Evolutionary conservation across 2,329 filamentous ascomycete species (phyloP).

Genomic region (Arthroderma sp.): DNA sequence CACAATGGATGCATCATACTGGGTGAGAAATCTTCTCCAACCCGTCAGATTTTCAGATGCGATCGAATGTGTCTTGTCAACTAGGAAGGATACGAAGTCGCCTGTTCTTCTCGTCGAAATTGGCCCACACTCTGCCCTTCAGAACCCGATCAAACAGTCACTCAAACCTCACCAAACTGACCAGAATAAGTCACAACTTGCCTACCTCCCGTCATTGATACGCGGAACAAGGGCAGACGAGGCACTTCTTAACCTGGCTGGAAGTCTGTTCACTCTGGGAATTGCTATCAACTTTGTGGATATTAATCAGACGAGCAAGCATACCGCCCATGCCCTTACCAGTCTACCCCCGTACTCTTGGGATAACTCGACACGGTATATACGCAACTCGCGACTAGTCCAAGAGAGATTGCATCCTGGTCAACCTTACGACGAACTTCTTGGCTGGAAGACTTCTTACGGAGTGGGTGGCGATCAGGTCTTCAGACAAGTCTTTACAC

Average conservation of each 20-base stretch:
- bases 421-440: neutral
- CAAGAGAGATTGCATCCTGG: conserved; percentile 14
- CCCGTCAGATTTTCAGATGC: no score
- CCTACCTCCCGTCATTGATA: neutral
- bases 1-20: no score
- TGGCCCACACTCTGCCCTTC: no score
- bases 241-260: conserved; percentile 10
- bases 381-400: conserved; percentile 13
- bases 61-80: no score
- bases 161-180: no score
- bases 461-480: neutral
- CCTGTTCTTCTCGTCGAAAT: no score
- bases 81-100: no score
- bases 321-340: conserved; percentile 13
- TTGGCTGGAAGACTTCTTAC: neutral
- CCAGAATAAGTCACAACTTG: no score
- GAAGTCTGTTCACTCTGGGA: conserved; percentile 11
- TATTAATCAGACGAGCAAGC: conserved; percentile 9
- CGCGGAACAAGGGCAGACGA: conserved; percentile 7
- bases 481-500: neutral
- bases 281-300: conserved; percentile 9
- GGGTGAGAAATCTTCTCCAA: no score
- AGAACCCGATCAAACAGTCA: no score
- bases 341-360: conserved; percentile 14
- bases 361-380: conserved; percentile 11